phyloP scores from a whole-genome alignment of 371 early-diverging fungal species.

The Mortierella sp. region DNA sequence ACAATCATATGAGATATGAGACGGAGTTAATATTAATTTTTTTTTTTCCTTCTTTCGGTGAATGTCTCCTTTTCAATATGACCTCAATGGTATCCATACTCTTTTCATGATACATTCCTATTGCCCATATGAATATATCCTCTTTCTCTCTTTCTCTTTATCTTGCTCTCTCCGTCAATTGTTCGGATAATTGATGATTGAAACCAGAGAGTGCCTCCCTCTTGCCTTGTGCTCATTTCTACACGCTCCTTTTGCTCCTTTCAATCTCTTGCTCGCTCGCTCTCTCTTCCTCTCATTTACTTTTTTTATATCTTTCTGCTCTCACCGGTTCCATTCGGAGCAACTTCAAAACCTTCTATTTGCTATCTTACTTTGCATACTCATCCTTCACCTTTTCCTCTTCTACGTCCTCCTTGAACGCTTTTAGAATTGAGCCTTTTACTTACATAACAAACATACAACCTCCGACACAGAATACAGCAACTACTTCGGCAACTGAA shows the following conservation, averaged over 20 bases:
- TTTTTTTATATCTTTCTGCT: background rate
- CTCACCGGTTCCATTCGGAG: background rate
- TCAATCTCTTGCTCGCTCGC: background rate
- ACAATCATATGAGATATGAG: background rate
- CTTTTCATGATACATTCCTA: too few species aligned
- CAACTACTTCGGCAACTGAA: background rate
- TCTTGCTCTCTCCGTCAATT: background rate
- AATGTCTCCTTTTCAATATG: too few species aligned
- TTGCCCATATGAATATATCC: background rate
- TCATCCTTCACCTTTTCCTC: slow-evolving; percentile 11
- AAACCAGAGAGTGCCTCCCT: background rate
- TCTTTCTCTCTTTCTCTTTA: slow-evolving; percentile 1
- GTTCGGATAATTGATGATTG: background rate
- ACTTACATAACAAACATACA: background rate
- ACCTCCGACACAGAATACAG: background rate
- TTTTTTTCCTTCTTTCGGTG: too few species aligned
- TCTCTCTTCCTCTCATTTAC: slow-evolving; percentile 1
- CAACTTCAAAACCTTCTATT: slow-evolving; percentile 1
- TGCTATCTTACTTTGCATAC: slow-evolving; percentile 12
- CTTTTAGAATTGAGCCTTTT: slow-evolving; percentile 20
- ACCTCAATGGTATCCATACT: too few species aligned
- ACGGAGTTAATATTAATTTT: background rate
- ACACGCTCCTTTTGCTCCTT: slow-evolving; percentile 22
- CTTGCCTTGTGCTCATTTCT: background rate
- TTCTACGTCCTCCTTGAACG: slow-evolving; percentile 19